Percentiles rank a stretch among this genome's conserved stretches.
Evolutionary conservation across 306 rosid species (phyloP).

Genomic region (Quercus dentata): DNA sequence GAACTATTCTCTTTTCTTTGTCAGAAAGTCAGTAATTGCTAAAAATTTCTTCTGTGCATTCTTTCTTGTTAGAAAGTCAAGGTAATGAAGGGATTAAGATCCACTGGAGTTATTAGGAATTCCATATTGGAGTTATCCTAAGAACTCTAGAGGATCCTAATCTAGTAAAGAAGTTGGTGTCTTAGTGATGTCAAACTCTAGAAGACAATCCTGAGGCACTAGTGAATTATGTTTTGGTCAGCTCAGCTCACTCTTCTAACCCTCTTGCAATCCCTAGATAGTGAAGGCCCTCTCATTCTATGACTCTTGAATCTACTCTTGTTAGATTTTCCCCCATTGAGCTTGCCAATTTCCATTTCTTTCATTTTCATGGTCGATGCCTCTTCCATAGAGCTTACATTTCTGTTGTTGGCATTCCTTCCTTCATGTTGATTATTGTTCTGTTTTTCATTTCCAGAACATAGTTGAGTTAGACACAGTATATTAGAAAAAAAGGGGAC

Average conservation of each 20-base stretch:
- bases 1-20: no score
- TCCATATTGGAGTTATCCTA: no score
- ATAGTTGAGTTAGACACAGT: not conserved
- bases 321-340: not conserved
- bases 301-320: not conserved
- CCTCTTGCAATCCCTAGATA: not conserved
- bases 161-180: no score
- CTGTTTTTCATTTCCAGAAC: conserved; percentile 5
- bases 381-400: not conserved
- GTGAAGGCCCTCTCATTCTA: not conserved
- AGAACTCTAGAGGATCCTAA: no score
- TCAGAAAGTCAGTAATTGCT: no score
- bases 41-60: no score
- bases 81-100: not conserved
- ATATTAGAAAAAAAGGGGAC: not conserved
- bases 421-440: not conserved
- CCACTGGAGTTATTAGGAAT: no score
- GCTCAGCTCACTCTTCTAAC: not conserved
- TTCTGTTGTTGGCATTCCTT: not conserved
- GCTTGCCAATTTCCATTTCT: conserved; percentile 9
- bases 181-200: not conserved
- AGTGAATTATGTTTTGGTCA: not conserved
- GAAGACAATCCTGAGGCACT: not conserved
- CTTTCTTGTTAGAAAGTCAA: not conserved
- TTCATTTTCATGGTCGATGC: not conserved